Percentiles rank a stretch among this genome's conserved stretches.
phyloP scores from a whole-genome alignment of 306 rosid genomes.

The Calophaca sinica region DNA sequence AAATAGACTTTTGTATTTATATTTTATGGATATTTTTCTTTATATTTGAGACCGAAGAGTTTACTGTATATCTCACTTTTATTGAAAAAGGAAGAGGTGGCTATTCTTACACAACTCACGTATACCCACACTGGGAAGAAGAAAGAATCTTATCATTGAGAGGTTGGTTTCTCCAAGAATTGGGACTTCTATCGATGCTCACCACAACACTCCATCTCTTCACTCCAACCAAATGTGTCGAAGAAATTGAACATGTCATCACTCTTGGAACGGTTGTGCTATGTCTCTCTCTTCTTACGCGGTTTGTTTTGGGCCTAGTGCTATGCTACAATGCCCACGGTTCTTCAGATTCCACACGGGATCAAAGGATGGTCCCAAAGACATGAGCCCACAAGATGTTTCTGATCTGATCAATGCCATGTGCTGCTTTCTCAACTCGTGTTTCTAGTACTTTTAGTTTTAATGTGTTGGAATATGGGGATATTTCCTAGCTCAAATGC shows the following conservation, averaged over 20 bases:
- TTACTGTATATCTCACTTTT: too few relatives aligned
- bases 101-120: constrained; percentile 25
- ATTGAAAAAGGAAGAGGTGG: neutral
- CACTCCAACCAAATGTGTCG: constrained; percentile 29
- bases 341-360: neutral
- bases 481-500: constrained; percentile 13
- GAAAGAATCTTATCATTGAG: constrained; percentile 33
- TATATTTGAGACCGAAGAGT: too few relatives aligned
- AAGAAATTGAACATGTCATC: constrained; percentile 46
- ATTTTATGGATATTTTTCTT: too few relatives aligned
- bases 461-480: neutral
- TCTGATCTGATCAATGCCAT: constrained; percentile 41
- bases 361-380: constrained; percentile 49
- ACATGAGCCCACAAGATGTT: constrained; percentile 45
- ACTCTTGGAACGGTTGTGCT: constrained; percentile 36
- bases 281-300: constrained; percentile 52
- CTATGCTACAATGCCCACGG: constrained; percentile 32
- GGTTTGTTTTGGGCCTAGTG: constrained; percentile 50
- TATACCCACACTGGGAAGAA: neutral
- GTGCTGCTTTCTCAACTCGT: constrained; percentile 37
- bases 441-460: neutral
- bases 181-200: constrained; percentile 1
- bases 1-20: too few relatives aligned
- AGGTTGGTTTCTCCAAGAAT: constrained; percentile 34
- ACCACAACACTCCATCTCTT: constrained; percentile 36